These are phyloP conservation scores for Phytopythium cucurbitacearum DNA, from an alignment of 352 stramenopile species.

Conservation along the genomic window DNA sequence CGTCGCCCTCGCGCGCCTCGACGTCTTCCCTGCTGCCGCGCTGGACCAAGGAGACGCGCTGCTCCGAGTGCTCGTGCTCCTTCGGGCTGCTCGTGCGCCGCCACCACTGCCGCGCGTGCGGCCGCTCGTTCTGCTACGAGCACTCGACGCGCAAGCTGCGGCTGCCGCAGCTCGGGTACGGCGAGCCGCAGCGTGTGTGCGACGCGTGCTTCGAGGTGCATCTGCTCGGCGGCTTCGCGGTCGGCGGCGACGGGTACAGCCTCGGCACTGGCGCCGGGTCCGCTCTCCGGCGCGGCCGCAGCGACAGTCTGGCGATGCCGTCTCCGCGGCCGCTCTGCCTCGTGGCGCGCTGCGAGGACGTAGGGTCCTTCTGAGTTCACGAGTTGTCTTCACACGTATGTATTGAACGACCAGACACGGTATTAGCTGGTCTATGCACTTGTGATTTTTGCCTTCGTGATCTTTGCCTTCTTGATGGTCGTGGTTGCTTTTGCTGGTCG, in stretches of 20 bases:
- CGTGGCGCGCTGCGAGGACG: no score
- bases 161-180: slow-evolving; percentile 67
- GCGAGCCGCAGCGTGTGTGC: slow-evolving; percentile 74
- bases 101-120: slow-evolving; percentile 82
- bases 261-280: no score
- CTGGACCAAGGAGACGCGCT: slow-evolving; percentile 63
- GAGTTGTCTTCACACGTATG: no score
- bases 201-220: slow-evolving; percentile 77
- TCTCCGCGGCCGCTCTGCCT: no score
- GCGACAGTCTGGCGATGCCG: no score
- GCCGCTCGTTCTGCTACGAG: slow-evolving; percentile 83
- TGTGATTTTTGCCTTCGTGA: slow-evolving; percentile 6
- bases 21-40: slow-evolving; percentile 31
- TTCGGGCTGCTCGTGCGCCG: slow-evolving; percentile 70
- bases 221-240: slow-evolving; percentile 17
- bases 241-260: no score
- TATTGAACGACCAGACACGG: no score
- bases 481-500: slow-evolving; percentile 11
- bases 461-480: slow-evolving; percentile 8
- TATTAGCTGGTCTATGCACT: background rate
- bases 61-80: slow-evolving; percentile 63
- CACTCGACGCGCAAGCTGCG: slow-evolving; percentile 71
- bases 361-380: no score
- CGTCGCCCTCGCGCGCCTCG: slow-evolving; percentile 15
- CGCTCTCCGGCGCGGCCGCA: no score